phyloP scores from a whole-genome alignment of 441 rosid species.

The Croton setiger region DNA sequence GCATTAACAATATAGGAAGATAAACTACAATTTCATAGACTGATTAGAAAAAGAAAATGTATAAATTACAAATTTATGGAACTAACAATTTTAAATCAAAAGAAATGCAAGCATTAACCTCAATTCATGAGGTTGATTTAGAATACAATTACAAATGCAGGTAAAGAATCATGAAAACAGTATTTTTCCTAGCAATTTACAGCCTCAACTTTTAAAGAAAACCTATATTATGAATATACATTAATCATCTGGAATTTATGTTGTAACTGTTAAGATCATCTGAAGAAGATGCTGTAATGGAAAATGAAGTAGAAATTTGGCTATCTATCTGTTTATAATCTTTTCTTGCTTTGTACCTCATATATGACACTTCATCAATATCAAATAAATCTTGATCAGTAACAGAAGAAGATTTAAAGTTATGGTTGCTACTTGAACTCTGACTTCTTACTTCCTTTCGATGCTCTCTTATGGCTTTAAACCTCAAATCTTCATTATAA shows the following conservation, averaged over 20 bases:
- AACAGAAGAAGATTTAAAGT: neutral
- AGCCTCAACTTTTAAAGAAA: neutral
- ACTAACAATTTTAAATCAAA: no score
- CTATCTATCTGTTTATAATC: neutral
- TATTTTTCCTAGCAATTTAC: neutral
- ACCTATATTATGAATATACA: no score
- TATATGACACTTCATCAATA: no score
- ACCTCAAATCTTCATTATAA: constrained; percentile 7
- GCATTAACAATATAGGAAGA: no score
- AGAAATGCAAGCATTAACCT: neutral
- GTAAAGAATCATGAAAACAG: neutral
- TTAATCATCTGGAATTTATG: neutral
- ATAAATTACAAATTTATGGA: no score
- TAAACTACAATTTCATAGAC: no score
- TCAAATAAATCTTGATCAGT: neutral
- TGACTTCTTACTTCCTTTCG: neutral
- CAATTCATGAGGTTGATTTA: neutral
- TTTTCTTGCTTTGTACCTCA: neutral
- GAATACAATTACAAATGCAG: no score
- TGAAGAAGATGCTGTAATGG: neutral
- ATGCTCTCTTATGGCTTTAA: constrained; percentile 6
- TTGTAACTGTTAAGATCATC: neutral
- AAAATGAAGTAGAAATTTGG: constrained; percentile 2
- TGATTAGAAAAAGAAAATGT: no score
- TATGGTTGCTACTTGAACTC: neutral